Evolutionary conservation across 169 alveolate species (phyloP), one percentile per base, ranked within the genome.

Genomic region (Cyclospora cayetanensis): DNA sequence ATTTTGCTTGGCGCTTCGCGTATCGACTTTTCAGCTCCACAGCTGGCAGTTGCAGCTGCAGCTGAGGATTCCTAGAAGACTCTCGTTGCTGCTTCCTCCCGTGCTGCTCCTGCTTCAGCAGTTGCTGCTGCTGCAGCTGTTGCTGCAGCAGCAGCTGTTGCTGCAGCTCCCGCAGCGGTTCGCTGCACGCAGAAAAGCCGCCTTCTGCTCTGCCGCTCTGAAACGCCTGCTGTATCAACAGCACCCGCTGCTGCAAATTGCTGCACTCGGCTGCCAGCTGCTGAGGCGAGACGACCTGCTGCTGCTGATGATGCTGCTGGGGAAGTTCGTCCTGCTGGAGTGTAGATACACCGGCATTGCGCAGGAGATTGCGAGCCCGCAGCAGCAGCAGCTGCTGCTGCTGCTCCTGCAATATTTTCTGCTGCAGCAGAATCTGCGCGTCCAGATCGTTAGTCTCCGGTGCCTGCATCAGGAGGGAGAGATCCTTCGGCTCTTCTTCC

Each of bases 371-470:
- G 53, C 27, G 50, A 20, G 83, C 50, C 55, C 83, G 83, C 83
- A 72, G 83, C 53, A 22, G 83, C 83, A 72, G 53, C 53, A 72
- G 83, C 83, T 72, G 83, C 83, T 37, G 83, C 83, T 72, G 83
- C 83, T 72, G 83, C 83, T 35, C 83, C 2, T 39, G 52, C 52
- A 72, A 55, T 5, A 72, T 72, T 72, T 55, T 50, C 83, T 72
- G 83, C 83, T 72, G 83, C 83, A 72, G 55, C 50, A 34, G 55
- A 72, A 72, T 72, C 20, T 72, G 83, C 27, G 34, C n/a, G 27
- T 72, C 83, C 31, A 72, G 46, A 39, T 72, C 83, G 46, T 72
- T 55, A n/a, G n/a, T n/a, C n/a, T n/a, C n/a, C n/a, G n/a, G n/a
- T n/a, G n/a, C n/a, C n/a, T n/a, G n/a, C n/a, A n/a, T n/a, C n/a